Evolutionary conservation across 768 basidiomycete species (phyloP), one percentile per base, ranked within the genome.

Genomic region (Termitomyces sp.): DNA sequence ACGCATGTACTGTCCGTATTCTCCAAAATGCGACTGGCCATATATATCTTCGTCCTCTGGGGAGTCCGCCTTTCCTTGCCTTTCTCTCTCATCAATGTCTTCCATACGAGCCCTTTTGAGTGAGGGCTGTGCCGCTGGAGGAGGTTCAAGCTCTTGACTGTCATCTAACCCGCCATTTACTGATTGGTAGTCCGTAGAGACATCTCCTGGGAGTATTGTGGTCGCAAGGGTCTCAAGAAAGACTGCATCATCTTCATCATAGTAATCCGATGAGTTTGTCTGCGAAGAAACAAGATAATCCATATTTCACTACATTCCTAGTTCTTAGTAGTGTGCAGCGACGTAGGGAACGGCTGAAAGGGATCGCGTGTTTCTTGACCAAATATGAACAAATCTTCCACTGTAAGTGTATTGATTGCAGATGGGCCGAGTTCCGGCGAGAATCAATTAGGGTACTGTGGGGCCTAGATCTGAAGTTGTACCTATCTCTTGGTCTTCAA

Each of bases 1-100:
- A 2, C 78, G 71, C 91, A 97, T 93, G 66, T 97, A 98, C 65
- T 94, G 86, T 0, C 89, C 90, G 60, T 84, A 91, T 1, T 82
- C 83, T 14, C 91, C 94, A 67, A 95, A 98, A 37, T 76, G 81
- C 31, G 87, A 82, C 3, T 89, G 82, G 0, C 87, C 91, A 66
- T 95, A 97, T 9, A 82, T 78, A 23, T 77, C 74, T 10, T 75
- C 71, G 50, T 78, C 73, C 14, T 69, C 68, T 21, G 55, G 19
- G 10, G 62, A 53, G 21, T 55, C 44, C 15, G 49, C 55, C 31
- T 64, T 58, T 10, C 56, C 58, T 44, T 67, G 58, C 4, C 55
- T 30, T 50, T 49, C 59, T 26, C 54, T 53, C 31, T 64, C 63
- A 44, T 70, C 69, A 31, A 63, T 62, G 8, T 60, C 56, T 37